A percentile compares a stretch with the other conserved stretches of the same genome.
These are phyloP conservation scores for Globisporangium orthogonon DNA, from an alignment of 352 stramenopile species.

Conservation along the genomic window DNA sequence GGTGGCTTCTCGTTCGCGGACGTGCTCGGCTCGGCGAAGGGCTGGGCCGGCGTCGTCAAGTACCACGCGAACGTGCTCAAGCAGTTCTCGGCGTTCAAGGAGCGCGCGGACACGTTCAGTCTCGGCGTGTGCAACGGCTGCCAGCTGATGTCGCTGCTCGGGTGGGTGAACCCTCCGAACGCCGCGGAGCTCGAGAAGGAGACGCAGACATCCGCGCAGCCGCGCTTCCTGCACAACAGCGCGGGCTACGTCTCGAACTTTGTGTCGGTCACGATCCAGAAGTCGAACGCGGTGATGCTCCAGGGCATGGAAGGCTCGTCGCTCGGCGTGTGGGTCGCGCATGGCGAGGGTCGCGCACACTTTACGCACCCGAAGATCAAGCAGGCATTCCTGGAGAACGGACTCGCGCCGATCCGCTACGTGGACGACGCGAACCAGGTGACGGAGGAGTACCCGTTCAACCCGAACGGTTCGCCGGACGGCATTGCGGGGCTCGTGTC, in stretches of 20 bases:
- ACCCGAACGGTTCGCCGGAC: slow-evolving; percentile 97
- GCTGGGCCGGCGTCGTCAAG: slow-evolving; percentile 97
- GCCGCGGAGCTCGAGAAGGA: slow-evolving; percentile 45
- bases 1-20: slow-evolving; percentile 99
- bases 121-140: slow-evolving; percentile 99
- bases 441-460: slow-evolving; percentile 98
- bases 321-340: slow-evolving; percentile 97
- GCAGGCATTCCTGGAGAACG: slow-evolving; percentile 84
- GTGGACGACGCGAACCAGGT: slow-evolving; percentile 93
- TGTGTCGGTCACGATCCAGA: slow-evolving; percentile 92
- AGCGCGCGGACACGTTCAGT: slow-evolving; percentile 96
- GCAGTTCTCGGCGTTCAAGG: slow-evolving; percentile 96
- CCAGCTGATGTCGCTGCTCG: slow-evolving; percentile 99
- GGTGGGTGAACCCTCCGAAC: slow-evolving; percentile 89
- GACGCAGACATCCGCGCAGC: slow-evolving; percentile 52
- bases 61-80: slow-evolving; percentile 94
- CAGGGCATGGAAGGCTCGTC: slow-evolving; percentile 96
- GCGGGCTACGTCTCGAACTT: slow-evolving; percentile 98
- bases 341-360: slow-evolving; percentile 90
- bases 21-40: slow-evolving; percentile 98
- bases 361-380: slow-evolving; percentile 93
- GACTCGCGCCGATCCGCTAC: slow-evolving; percentile 95
- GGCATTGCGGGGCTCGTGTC: slow-evolving; percentile 97
- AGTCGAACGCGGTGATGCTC: slow-evolving; percentile 96
- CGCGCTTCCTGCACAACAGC: slow-evolving; percentile 97